phyloP scores from a whole-genome alignment of 371 early-diverging fungal species.

The Apophysomyces trapeziformis region DNA sequence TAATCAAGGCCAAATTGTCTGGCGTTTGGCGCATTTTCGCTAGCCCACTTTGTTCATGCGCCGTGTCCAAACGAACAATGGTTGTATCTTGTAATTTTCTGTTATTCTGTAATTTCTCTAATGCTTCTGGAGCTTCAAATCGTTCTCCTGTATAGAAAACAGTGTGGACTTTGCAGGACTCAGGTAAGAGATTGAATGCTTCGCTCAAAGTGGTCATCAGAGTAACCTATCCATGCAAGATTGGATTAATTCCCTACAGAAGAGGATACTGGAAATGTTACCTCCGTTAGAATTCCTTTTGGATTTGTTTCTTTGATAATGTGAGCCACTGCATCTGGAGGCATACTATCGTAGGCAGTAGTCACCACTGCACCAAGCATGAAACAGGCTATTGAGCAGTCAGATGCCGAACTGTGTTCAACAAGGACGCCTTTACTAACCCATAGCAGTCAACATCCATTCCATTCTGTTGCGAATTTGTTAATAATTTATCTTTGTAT shows the following conservation, averaged over 20 bases:
- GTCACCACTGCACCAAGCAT: conserved; percentile 73
- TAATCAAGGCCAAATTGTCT: conserved; percentile 82
- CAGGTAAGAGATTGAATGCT: conserved; percentile 27
- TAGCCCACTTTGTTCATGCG: conserved; percentile 15
- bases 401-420: neutral
- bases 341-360: conserved; percentile 92
- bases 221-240: conserved; percentile 24
- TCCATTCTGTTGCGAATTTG: conserved; percentile 36
- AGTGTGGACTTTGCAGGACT: conserved; percentile 27
- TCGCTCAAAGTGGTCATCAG: conserved; percentile 38
- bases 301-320: conserved; percentile 75
- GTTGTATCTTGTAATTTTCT: conserved; percentile 18
- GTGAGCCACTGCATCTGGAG: conserved; percentile 75
- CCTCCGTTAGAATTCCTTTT: conserved; percentile 77
- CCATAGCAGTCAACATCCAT: conserved; percentile 60
- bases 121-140: conserved; percentile 34
- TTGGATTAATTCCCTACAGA: neutral
- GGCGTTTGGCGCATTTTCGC: conserved; percentile 45
- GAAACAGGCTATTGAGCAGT: conserved; percentile 57
- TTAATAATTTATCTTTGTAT: neutral
- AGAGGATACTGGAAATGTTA: conserved; percentile 17
- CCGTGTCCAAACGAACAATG: conserved; percentile 36
- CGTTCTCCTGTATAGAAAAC: conserved; percentile 45
- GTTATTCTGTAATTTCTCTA: conserved; percentile 26
- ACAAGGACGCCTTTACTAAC: conserved; percentile 28